Evolutionary conservation across 2,329 filamentous ascomycete species (phyloP).

Genomic region (Aspergillus texensis): DNA sequence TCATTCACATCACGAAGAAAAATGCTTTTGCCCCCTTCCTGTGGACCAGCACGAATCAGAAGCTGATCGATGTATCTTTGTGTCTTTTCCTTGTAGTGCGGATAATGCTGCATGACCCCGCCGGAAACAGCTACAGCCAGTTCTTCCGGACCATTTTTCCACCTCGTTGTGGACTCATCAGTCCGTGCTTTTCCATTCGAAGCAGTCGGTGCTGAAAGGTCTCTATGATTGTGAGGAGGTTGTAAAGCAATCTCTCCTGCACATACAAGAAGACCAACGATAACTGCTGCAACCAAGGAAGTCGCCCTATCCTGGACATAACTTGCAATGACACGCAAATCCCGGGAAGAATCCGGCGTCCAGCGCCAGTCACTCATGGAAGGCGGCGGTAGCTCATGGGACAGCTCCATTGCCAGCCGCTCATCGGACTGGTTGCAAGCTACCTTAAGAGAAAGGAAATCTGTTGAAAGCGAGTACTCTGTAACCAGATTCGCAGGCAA

Average conservation of each 20-base stretch:
- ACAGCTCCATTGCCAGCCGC: slow-evolving; percentile 46
- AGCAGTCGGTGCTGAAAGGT: no score
- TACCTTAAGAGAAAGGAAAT: slow-evolving; percentile 69
- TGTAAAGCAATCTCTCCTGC: slow-evolving; percentile 62
- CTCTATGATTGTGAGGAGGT: neutral
- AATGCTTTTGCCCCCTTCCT: slow-evolving; percentile 51
- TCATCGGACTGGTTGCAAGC: slow-evolving; percentile 53
- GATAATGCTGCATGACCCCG: slow-evolving; percentile 75
- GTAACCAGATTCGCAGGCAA: slow-evolving; percentile 58
- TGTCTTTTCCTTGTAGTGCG: slow-evolving; percentile 68
- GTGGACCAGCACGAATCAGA: slow-evolving; percentile 42
- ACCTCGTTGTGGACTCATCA: slow-evolving; percentile 24
- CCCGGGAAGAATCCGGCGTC: slow-evolving; percentile 61
- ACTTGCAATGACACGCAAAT: slow-evolving; percentile 65
- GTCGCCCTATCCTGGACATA: slow-evolving; percentile 71
- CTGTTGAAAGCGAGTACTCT: slow-evolving; percentile 65
- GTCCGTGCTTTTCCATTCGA: slow-evolving; percentile 17
- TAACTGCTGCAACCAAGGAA: slow-evolving; percentile 69
- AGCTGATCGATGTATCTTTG: slow-evolving; percentile 67
- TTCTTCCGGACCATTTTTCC: slow-evolving; percentile 51
- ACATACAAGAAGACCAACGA: slow-evolving; percentile 66
- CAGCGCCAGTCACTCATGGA: slow-evolving; percentile 55
- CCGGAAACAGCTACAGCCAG: slow-evolving; percentile 76
- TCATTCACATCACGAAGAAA: slow-evolving; percentile 54
- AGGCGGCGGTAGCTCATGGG: slow-evolving; percentile 54